Conservation (phyloP, 176 grass and related monocot genomes). For the barley (Hordeum vulgare) region DNA sequence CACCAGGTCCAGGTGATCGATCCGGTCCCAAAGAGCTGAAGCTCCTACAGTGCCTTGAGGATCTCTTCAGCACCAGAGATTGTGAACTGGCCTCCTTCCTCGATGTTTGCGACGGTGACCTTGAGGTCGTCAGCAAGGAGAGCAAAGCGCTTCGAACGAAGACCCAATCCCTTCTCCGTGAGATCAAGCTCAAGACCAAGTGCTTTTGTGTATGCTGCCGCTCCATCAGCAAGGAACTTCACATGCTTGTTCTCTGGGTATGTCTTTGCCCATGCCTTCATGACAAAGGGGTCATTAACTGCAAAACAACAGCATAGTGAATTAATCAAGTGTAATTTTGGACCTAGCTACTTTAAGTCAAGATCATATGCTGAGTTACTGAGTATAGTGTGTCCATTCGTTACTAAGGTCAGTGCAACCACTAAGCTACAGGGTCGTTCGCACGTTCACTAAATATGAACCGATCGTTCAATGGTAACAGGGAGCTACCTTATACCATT, state of each 20-base stretch:
- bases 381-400: not conserved
- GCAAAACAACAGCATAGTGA: conserved; percentile 1
- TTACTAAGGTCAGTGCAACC: not conserved
- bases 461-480: not conserved
- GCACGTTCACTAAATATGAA: not conserved
- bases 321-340: not conserved
- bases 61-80: conserved; percentile 96
- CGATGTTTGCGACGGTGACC: conserved; percentile 76
- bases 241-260: conserved; percentile 93
- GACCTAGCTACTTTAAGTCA: not conserved
- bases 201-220: conserved; percentile 62
- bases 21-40: not conserved
- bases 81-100: conserved; percentile 91
- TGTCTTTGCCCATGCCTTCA: conserved; percentile 92
- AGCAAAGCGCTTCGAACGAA: conserved; percentile 74
- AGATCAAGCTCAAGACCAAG: conserved; percentile 93
- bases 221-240: conserved; percentile 93
- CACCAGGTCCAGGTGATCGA: not conserved
- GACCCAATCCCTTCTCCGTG: conserved; percentile 70
- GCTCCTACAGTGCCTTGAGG: conserved; percentile 66
- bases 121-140: conserved; percentile 68
- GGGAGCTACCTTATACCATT: not conserved
- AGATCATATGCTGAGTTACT: not conserved
- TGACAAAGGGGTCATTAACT: conserved; percentile 91
- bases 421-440: no score